Evolutionary conservation across 2,329 filamentous ascomycete genomes (phyloP).

Genomic region (Bipolaris oryzae): DNA sequence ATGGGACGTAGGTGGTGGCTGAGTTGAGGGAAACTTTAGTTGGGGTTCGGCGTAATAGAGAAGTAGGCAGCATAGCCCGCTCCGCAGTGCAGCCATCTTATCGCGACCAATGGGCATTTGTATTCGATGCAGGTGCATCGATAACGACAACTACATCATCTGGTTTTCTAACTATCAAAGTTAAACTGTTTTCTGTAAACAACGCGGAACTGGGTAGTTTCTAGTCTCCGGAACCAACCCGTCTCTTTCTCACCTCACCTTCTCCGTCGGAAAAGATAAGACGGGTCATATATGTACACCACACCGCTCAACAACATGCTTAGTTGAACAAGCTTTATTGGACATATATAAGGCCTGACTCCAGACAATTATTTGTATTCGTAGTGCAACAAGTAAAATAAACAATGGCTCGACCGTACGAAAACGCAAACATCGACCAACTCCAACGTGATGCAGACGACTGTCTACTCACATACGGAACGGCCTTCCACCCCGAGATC

Average conservation of each 20-base stretch:
- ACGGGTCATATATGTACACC: neutral
- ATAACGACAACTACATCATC: neutral
- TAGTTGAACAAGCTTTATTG: neutral
- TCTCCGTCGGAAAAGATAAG: slow-evolving; percentile 13
- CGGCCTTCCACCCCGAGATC: slow-evolving; percentile 37
- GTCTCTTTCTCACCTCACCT: neutral
- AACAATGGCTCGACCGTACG: slow-evolving; percentile 26
- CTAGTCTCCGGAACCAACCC: neutral
- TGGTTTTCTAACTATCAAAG: neutral
- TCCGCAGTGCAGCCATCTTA: neutral
- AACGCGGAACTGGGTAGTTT: neutral
- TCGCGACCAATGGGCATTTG: neutral
- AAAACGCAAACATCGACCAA: slow-evolving; percentile 21
- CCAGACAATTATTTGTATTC: too few species aligned
- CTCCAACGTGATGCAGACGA: slow-evolving; percentile 31
- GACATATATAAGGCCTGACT: too few species aligned
- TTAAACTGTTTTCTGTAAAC: neutral
- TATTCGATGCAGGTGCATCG: too few species aligned
- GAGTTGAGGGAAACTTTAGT: neutral
- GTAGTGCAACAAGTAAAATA: neutral
- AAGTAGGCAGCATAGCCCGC: neutral
- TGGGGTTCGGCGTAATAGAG: neutral
- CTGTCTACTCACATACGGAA: slow-evolving; percentile 31
- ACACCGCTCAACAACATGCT: neutral
- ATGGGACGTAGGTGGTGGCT: slow-evolving; percentile 7